These are phyloP conservation scores for Abrus pulchellus DNA, from an alignment of 306 rosid genomes.

Conservation along the genomic window DNA sequence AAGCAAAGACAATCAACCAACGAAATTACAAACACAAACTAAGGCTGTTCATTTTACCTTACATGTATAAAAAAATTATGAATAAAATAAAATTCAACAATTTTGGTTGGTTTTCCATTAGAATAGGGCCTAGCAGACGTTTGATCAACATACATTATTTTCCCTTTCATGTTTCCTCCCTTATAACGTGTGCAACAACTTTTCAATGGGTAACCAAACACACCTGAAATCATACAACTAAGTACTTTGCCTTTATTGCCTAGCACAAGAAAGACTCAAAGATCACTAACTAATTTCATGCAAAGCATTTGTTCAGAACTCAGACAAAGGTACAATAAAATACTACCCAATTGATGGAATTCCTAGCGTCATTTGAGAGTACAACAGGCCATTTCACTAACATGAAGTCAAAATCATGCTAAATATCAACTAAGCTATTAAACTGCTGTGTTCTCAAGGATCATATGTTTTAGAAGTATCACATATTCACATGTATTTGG, in stretches of 20 bases:
- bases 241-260: background rate
- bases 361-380: background rate
- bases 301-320: constrained; percentile 9
- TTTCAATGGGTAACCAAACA: too few species aligned
- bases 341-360: background rate
- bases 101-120: too few species aligned
- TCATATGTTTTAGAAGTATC: constrained; percentile 19
- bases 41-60: background rate
- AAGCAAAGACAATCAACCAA: constrained; percentile 35
- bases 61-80: constrained; percentile 21
- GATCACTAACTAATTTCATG: constrained; percentile 4
- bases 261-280: background rate
- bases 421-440: background rate
- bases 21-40: constrained; percentile 23
- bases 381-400: background rate
- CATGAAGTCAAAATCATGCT: background rate
- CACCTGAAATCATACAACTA: background rate
- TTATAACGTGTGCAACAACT: too few species aligned
- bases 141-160: too few species aligned
- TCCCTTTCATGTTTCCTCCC: too few species aligned
- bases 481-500: constrained; percentile 1
- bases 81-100: background rate
- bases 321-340: constrained; percentile 32
- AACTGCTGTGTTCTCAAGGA: background rate
- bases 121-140: too few species aligned